A percentile compares a stretch with the other conserved stretches of the same genome.
Conservation (phyloP, 1,284 basidiomycete species). For the Pholiota adiposa region DNA sequence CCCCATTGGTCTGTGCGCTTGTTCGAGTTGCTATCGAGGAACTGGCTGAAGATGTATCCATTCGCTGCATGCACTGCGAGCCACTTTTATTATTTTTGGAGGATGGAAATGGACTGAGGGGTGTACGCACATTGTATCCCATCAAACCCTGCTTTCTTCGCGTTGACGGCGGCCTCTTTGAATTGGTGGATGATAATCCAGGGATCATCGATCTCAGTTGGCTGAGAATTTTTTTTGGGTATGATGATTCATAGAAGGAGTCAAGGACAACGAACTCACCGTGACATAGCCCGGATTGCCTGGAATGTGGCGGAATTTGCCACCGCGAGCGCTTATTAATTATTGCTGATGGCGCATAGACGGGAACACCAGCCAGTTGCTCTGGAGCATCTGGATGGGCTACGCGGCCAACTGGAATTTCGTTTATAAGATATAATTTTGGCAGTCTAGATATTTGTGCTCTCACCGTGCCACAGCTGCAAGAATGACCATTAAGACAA, state of each 20-base stretch:
- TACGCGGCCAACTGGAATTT: conserved; percentile 35
- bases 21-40: conserved; percentile 56
- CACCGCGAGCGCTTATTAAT: conserved; percentile 42
- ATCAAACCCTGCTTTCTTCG: conserved; percentile 67
- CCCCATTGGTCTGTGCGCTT: conserved; percentile 65
- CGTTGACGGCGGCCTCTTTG: conserved; percentile 54
- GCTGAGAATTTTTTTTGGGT: conserved; percentile 28
- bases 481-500: not conserved
- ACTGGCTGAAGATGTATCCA: conserved; percentile 61
- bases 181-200: conserved; percentile 46
- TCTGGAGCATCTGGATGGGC: conserved; percentile 41
- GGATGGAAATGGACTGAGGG: too few relatives aligned
- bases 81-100: not conserved
- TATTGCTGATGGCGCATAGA: conserved; percentile 44
- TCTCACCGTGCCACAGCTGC: conserved; percentile 37
- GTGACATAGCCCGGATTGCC: conserved; percentile 41
- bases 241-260: too few relatives aligned
- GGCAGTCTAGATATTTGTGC: not conserved
- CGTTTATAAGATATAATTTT: not conserved
- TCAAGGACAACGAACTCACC: conserved; percentile 34
- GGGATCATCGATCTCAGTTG: conserved; percentile 47
- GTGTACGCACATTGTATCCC: conserved; percentile 54
- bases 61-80: conserved; percentile 45
- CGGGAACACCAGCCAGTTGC: conserved; percentile 39
- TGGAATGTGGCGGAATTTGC: conserved; percentile 44